Evolutionary conservation across 257 asterid species (phyloP).

Genomic region (Ophiorrhiza pumila): DNA sequence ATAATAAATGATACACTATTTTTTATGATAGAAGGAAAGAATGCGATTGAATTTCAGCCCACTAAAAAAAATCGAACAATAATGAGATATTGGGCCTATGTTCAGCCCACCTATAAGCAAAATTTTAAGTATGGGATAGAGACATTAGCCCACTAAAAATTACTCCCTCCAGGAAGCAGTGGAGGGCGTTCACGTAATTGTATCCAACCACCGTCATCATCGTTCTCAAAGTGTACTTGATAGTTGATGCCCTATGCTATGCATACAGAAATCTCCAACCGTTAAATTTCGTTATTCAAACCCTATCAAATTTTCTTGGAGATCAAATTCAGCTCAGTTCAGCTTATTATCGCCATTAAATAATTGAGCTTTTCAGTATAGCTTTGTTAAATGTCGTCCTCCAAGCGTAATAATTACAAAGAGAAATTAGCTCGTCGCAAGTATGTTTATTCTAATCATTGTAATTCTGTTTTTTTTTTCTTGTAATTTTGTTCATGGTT

Average conservation of each 20-base stretch:
- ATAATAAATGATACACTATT: no score
- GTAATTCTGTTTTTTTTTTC: no score
- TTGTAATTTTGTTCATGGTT: neutral
- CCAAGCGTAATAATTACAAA: constrained; percentile 28
- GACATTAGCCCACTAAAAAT: no score
- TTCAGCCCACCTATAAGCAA: no score
- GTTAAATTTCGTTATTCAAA: neutral
- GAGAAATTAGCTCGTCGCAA: constrained; percentile 32
- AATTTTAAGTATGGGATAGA: no score
- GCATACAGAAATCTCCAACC: neutral
- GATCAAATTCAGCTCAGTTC: constrained; percentile 3
- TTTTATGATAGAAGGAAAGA: no score
- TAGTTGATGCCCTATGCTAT: neutral
- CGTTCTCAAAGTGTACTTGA: neutral
- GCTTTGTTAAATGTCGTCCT: constrained; percentile 17
- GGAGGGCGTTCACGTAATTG: neutral
- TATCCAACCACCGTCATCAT: neutral
- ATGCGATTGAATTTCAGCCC: no score
- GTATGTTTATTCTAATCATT: constrained; percentile 4
- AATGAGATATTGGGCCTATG: no score
- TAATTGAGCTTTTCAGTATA: neutral
- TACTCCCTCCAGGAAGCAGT: no score
- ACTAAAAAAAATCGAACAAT: no score
- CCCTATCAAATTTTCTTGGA: neutral
- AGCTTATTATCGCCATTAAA: neutral